Conservation (phyloP, 176 grass and related monocot genomes). For the Eremochloa ophiuroides region DNA sequence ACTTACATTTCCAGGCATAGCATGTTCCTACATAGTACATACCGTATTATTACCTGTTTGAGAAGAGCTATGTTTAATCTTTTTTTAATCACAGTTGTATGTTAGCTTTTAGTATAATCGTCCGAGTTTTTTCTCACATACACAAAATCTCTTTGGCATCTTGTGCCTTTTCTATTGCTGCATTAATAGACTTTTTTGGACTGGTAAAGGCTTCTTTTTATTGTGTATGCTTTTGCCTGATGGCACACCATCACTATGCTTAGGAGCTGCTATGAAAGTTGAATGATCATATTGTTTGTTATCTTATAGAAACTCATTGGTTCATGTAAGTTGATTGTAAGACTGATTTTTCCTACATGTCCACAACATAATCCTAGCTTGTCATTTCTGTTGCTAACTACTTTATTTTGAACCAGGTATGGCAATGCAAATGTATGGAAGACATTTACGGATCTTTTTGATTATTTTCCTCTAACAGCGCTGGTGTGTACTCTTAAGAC, state of each 20-base stretch:
- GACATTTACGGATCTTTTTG: slow-evolving; percentile 94
- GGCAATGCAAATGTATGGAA: slow-evolving; percentile 97
- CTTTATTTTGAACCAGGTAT: slow-evolving; percentile 58
- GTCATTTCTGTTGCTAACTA: slow-evolving; percentile 1
- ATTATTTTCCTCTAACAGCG: slow-evolving; percentile 92
- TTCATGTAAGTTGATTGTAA: not conserved
- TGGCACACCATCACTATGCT: not conserved
- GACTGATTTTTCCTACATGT: not conserved
- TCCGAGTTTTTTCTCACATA: not conserved
- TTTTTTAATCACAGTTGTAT: not conserved
- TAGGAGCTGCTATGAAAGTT: slow-evolving; percentile 6
- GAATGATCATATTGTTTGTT: not conserved
- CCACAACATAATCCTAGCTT: not conserved
- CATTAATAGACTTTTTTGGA: not conserved
- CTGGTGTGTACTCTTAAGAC: slow-evolving; percentile 53
- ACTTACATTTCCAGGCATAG: not conserved
- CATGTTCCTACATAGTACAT: not conserved
- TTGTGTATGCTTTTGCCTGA: not conserved
- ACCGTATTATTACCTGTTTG: not conserved
- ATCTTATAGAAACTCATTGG: slow-evolving; percentile 15
- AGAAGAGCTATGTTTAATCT: not conserved
- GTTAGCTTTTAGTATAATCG: not conserved
- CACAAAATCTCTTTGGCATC: not conserved
- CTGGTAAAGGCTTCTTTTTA: not conserved
- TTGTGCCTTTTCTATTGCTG: not conserved